phyloP scores from a whole-genome alignment of 2,329 filamentous ascomycete genomes.

The Plectosphaerella cucumerina region DNA sequence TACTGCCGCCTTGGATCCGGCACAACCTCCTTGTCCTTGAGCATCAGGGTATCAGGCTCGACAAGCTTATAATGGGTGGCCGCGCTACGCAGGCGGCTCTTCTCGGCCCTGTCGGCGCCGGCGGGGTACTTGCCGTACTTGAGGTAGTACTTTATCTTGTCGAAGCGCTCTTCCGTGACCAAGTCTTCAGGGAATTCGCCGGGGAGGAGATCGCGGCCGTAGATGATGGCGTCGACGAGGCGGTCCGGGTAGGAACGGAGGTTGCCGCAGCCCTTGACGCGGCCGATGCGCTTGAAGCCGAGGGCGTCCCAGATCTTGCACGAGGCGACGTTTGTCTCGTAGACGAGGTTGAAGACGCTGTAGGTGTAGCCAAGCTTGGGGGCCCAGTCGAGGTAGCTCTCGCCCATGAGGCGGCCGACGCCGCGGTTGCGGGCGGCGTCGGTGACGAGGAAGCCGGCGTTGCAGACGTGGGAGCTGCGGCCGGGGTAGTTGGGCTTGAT shows the following conservation, averaged over 20 bases:
- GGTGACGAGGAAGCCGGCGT: slow-evolving; percentile 74
- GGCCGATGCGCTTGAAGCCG: slow-evolving; percentile 87
- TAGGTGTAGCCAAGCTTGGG: slow-evolving; percentile 83
- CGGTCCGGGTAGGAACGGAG: slow-evolving; percentile 65
- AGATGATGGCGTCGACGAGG: slow-evolving; percentile 72
- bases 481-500: slow-evolving; percentile 94
- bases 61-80: slow-evolving; percentile 91
- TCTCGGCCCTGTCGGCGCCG: slow-evolving; percentile 90
- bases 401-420: slow-evolving; percentile 71
- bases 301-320: slow-evolving; percentile 90
- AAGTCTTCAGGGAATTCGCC: slow-evolving; percentile 69
- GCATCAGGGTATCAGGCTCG: slow-evolving; percentile 78
- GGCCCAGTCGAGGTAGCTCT: slow-evolving; percentile 73
- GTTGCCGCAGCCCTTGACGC: slow-evolving; percentile 69
- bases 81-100: slow-evolving; percentile 87
- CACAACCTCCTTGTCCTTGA: slow-evolving; percentile 97
- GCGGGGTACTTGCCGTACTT: slow-evolving; percentile 91
- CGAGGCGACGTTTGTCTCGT: slow-evolving; percentile 88
- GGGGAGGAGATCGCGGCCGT: slow-evolving; percentile 60
- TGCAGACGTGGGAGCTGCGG: slow-evolving; percentile 86
- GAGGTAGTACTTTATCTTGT: slow-evolving; percentile 97
- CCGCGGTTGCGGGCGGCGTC: slow-evolving; percentile 69
- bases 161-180: slow-evolving; percentile 92
- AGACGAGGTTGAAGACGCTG: slow-evolving; percentile 90
- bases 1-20: slow-evolving; percentile 86